A percentile compares a stretch with the other conserved stretches of the same genome.
These are phyloP conservation scores for Casuarina equisetifolia DNA, from an alignment of 306 rosid genomes.

Conservation along the genomic window DNA sequence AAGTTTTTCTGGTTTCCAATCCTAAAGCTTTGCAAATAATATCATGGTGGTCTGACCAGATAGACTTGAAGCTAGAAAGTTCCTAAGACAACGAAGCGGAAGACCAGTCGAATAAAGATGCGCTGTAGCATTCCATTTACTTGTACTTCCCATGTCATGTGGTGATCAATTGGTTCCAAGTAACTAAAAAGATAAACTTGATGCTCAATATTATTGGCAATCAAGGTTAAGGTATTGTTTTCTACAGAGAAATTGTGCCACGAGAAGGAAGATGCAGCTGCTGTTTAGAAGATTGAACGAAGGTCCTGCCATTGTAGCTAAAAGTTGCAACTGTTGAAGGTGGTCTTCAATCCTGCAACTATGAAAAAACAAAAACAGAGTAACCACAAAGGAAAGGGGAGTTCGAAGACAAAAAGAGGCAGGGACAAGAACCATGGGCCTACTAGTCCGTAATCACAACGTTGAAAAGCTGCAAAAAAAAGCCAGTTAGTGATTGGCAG, in stretches of 20 bases:
- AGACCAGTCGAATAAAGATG: conserved; percentile 65
- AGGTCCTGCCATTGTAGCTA: conserved; percentile 55
- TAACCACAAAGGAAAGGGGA: no score
- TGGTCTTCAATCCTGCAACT: no score
- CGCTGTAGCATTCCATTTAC: conserved; percentile 59
- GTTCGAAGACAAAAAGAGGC: no score
- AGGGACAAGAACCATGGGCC: no score
- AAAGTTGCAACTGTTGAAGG: conserved; percentile 14
- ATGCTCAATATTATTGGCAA: conserved; percentile 64
- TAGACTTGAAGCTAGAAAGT: conserved; percentile 47
- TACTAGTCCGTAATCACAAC: no score
- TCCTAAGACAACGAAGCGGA: conserved; percentile 48
- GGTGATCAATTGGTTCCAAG: conserved; percentile 51
- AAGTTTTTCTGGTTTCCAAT: background rate
- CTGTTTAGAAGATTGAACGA: conserved; percentile 58
- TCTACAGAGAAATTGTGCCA: conserved; percentile 72
- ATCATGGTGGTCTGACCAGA: conserved; percentile 55
- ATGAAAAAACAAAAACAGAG: no score
- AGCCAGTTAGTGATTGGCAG: no score
- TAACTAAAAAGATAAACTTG: conserved; percentile 56
- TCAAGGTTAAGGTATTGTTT: conserved; percentile 58
- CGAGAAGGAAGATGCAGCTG: conserved; percentile 36
- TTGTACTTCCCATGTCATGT: conserved; percentile 42
- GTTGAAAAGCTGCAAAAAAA: no score
- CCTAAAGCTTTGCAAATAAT: conserved; percentile 40